Evolutionary conservation across 2,329 filamentous ascomycete genomes (phyloP).

Genomic region (Fusarium duplospermum): DNA sequence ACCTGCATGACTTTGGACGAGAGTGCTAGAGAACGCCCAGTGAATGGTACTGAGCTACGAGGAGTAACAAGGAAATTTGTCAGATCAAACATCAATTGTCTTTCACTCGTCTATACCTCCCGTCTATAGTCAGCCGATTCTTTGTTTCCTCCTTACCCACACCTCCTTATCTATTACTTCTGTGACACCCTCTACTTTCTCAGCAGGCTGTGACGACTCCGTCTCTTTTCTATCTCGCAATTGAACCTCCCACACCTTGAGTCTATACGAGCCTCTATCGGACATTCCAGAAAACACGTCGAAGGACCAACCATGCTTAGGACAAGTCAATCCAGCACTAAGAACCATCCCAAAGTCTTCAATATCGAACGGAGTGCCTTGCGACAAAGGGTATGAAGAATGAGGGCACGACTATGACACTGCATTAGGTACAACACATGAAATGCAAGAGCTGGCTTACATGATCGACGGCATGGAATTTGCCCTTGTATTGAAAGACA

Average conservation of each 20-base stretch:
- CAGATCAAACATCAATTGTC: background rate
- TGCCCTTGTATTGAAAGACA: constrained; percentile 72
- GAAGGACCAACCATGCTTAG: constrained; percentile 79
- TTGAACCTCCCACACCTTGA: constrained; percentile 74
- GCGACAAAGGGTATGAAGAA: constrained; percentile 72
- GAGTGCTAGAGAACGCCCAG: no score
- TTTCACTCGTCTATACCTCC: no score
- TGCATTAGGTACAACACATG: background rate
- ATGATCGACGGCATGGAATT: constrained; percentile 76
- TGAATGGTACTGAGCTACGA: background rate
- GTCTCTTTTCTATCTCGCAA: constrained; percentile 50
- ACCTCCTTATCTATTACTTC: constrained; percentile 48
- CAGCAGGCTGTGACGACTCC: fast-evolving
- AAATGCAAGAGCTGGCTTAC: constrained; percentile 55
- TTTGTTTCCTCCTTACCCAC: constrained; percentile 58
- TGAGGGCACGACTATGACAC: constrained; percentile 71
- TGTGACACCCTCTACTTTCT: background rate
- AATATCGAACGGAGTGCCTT: constrained; percentile 74
- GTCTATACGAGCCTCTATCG: constrained; percentile 71
- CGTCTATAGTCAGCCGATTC: constrained; percentile 44
- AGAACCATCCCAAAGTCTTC: constrained; percentile 76
- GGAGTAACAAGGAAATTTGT: background rate
- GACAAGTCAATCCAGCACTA: constrained; percentile 72
- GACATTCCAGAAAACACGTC: constrained; percentile 72
- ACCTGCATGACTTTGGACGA: no score